Base-by-base conservation (phyloP, 441 rosid species). In the Breynia disticha region DNA sequence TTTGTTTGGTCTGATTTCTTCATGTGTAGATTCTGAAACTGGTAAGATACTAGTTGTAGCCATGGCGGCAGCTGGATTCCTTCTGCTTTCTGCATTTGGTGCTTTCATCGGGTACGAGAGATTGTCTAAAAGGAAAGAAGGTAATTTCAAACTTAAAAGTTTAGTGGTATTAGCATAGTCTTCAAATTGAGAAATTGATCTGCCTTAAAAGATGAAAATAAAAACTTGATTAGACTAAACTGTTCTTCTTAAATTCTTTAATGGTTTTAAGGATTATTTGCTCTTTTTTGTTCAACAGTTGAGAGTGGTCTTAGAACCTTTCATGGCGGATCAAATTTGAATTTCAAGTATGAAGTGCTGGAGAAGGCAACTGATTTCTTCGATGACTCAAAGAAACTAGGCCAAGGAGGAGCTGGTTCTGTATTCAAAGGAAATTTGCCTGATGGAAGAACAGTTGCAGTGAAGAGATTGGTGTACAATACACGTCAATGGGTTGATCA, bases 371-470 rank as follows among this genome's bases (percentile, higher is more conserved):
- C 94, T 0, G 51, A 69, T 8, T 73, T 44, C 60, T 85, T 82
- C 70, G 46, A 71, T 7, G 74, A 77, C 11, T 69, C 76, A 0
- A 69, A 55, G 76, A 86, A 82, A 57, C 60, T 86, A 62, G 94
- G 94, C 46, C 79, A 85, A 74, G 87, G 94, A 59, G 87, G 94
- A 9, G 80, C 79, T 19, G 87, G 85, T 48, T 78, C 85, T 43
- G 90, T 86, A 14, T 86, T 65, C 65, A 79, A 75, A 66, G 95
- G 87, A 44, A 61, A 61, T 48, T 85, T 86, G 10, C 73, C 80
- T 0, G 80, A 77, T 69, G 85, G 85, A 14, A 80, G 72, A 59
- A 59, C 35, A 12, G 77, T 86, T 39, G 91, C 84, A 0, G 89
- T 86, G 18, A 86, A 86, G 48, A 78, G 79, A 57, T 60, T 86